Evolutionary conservation across 2,329 filamentous ascomycete genomes (phyloP).

Genomic region (Amesomyces nigricolor): DNA sequence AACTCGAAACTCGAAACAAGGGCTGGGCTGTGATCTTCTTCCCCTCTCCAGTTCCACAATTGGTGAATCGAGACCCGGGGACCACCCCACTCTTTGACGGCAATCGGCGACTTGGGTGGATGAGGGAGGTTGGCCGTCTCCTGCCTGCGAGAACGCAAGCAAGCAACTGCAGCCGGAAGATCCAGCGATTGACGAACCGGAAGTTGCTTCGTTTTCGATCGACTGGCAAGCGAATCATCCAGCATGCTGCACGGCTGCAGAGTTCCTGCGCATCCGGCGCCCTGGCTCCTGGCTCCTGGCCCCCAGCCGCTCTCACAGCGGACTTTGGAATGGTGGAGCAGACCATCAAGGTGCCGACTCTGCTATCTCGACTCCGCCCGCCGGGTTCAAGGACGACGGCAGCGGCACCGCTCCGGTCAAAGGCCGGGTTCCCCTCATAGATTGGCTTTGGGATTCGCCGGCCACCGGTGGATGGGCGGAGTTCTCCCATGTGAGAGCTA

Average conservation of each 20-base stretch:
- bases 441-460: conserved; percentile 1
- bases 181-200: conserved; percentile 4
- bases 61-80: background rate
- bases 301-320: background rate
- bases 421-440: background rate
- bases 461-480: background rate
- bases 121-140: background rate
- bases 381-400: background rate
- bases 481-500: background rate
- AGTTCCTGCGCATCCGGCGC: background rate
- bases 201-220: background rate
- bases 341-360: conserved; percentile 2
- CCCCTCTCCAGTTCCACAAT: background rate
- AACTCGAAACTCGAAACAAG: conserved; percentile 1
- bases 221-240: background rate
- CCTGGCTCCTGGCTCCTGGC: background rate
- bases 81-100: conserved; percentile 6
- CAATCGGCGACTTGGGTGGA: conserved; percentile 7
- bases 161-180: background rate
- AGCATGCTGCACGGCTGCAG: background rate
- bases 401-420: background rate
- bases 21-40: background rate
- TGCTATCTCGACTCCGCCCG: background rate
- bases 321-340: background rate
- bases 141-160: background rate